Evolutionary conservation across 306 rosid genomes (phyloP).

Genomic region (Crotalaria pallida): DNA sequence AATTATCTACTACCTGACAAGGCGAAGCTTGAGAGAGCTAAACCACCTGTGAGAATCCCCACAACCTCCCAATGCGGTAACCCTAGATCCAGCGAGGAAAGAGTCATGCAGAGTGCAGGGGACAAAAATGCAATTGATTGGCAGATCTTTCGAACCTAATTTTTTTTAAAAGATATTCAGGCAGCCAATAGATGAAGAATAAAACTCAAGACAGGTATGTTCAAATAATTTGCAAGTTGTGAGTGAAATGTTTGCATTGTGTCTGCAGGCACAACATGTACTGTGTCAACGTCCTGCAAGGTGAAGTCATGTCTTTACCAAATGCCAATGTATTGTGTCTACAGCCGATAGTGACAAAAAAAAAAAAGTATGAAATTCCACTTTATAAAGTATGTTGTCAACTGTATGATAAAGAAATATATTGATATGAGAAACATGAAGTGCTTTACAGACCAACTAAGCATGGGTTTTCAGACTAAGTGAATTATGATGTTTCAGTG

Average conservation of each 20-base stretch:
- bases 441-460: not conserved
- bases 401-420: not conserved
- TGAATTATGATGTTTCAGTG: constrained; percentile 5
- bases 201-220: not conserved
- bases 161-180: not conserved
- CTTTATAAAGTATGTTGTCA: not conserved
- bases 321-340: not conserved
- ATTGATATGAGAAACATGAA: constrained; percentile 2
- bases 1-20: constrained; percentile 58
- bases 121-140: constrained; percentile 92
- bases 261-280: not conserved
- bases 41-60: constrained; percentile 74
- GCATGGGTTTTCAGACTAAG: not conserved
- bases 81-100: constrained; percentile 91
- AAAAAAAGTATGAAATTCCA: not conserved
- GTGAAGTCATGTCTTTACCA: not conserved
- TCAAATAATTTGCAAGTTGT: constrained; percentile 7
- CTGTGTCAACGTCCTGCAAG: constrained; percentile 10
- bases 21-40: constrained; percentile 98
- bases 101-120: constrained; percentile 97
- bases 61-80: constrained; percentile 94
- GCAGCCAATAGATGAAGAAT: constrained; percentile 15
- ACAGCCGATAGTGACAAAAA: constrained; percentile 8
- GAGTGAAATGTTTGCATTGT: not conserved
- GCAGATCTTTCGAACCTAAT: constrained; percentile 94